A percentile compares a stretch with the other conserved stretches of the same genome.
phyloP scores from a whole-genome alignment of 371 early-diverging fungal species.

The Thermomucor indicae-seudaticae region DNA sequence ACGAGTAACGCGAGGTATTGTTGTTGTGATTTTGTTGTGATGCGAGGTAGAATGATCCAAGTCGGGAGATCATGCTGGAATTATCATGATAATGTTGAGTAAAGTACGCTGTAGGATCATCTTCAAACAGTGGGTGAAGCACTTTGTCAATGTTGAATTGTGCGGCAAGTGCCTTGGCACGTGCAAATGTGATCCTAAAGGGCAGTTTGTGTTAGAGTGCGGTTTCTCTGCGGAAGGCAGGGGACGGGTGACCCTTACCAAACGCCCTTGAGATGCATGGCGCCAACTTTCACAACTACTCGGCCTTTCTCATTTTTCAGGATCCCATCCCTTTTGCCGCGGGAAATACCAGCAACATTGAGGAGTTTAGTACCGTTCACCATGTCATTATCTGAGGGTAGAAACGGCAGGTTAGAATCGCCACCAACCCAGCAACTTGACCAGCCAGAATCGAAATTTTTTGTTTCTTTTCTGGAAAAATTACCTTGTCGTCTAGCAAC shows the following conservation, averaged over 20 bases:
- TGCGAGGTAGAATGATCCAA: constrained; percentile 6
- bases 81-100: constrained; percentile 1
- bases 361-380: constrained; percentile 82
- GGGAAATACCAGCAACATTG: constrained; percentile 82
- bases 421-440: too few species aligned
- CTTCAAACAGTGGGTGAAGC: constrained; percentile 67
- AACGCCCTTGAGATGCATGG: constrained; percentile 85
- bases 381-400: constrained; percentile 64
- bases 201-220: constrained; percentile 20
- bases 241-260: constrained; percentile 45
- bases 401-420: not conserved
- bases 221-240: constrained; percentile 38
- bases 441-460: not conserved
- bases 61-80: not conserved
- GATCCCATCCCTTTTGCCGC: constrained; percentile 82
- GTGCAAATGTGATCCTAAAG: constrained; percentile 60
- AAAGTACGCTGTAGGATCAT: constrained; percentile 50
- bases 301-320: constrained; percentile 83
- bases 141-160: constrained; percentile 59
- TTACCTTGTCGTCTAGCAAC: constrained; percentile 75
- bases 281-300: constrained; percentile 77
- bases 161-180: constrained; percentile 58
- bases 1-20: not conserved
- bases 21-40: constrained; percentile 5
- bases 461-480: not conserved